Conservation (phyloP, 345 rosid genomes). For the Hibiscus tridactylites region DNA sequence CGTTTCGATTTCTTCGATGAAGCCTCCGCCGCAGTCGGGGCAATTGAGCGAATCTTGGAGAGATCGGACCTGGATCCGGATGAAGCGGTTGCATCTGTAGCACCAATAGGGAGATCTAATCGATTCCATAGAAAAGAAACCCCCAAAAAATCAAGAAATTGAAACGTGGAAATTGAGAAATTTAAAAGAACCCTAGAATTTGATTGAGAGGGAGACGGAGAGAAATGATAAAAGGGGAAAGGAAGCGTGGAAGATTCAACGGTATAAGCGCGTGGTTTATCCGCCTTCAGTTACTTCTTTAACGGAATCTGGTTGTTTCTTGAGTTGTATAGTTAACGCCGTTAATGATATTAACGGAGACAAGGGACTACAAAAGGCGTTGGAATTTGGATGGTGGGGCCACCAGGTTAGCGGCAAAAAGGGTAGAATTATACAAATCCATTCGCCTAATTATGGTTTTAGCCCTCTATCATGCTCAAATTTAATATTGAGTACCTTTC, state of each 20-base stretch:
- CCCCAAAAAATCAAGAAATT: not conserved
- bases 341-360: not conserved
- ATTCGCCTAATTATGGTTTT: too few relatives aligned
- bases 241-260: constrained; percentile 3
- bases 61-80: constrained; percentile 12
- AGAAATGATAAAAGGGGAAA: constrained; percentile 3
- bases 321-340: constrained; percentile 1
- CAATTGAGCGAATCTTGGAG: constrained; percentile 30
- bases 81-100: constrained; percentile 41
- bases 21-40: constrained; percentile 48
- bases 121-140: constrained; percentile 22
- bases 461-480: too few relatives aligned
- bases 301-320: not conserved
- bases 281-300: constrained; percentile 12
- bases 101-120: constrained; percentile 48
- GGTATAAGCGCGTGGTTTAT: constrained; percentile 14
- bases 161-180: not conserved
- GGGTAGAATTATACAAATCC: too few relatives aligned
- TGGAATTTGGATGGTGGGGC: too few relatives aligned
- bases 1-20: constrained; percentile 39
- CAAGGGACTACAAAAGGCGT: too few relatives aligned
- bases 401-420: too few relatives aligned
- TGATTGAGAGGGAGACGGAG: not conserved
- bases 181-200: constrained; percentile 11
- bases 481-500: too few relatives aligned